Evolutionary conservation across 805 yeast genomes (phyloP), one percentile per base, ranked within the genome.

Genomic region (Teunomyces kruisii): DNA sequence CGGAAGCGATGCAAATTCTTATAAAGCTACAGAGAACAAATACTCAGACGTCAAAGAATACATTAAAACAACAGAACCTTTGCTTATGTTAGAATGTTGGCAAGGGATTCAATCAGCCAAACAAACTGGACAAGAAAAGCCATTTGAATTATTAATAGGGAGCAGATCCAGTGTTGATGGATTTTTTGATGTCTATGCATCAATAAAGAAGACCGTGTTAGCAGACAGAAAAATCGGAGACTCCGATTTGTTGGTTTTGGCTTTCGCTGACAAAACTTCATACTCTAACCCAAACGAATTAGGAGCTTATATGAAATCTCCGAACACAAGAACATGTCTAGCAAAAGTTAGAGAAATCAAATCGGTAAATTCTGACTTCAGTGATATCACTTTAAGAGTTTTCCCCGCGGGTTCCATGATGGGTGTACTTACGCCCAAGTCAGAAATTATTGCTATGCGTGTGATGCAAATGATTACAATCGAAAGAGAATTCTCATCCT

Each of bases 31-130:
- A 5, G 76, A 78, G 24, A 81, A 81, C 51, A 56, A 65, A 1
- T 94, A 88, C 57, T 46, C 56, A 0, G 68, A 78, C 41, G 81
- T 82, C 4, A 70, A 67, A n/a, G 89, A 86, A 2, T 94, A 95
- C 57, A 78, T 78, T 39, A 69, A 72, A 29, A 74, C 79, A 1
- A 85, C 88, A 62, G 87, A 84, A 52, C 99, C 99, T 0, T 71
- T 94, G 35, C 68, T 94, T 36, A 67, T 91, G 59, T 66, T 92
- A 32, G 99, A 94, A 66, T 87, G 96, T 51, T 95, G 98, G 97
- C 96, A 91, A 57, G 86, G 88, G 0, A 78, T 94, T 22, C 84
- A 82, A 52, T 75, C 88, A 4, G 81, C 94, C 0, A 82, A 86
- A 50, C 80, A 80, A 40, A 80, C 86, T 13, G 78, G 77, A 8